phyloP scores from a whole-genome alignment of 2,329 filamentous ascomycete species.

The Paramyrothecium roridum region DNA sequence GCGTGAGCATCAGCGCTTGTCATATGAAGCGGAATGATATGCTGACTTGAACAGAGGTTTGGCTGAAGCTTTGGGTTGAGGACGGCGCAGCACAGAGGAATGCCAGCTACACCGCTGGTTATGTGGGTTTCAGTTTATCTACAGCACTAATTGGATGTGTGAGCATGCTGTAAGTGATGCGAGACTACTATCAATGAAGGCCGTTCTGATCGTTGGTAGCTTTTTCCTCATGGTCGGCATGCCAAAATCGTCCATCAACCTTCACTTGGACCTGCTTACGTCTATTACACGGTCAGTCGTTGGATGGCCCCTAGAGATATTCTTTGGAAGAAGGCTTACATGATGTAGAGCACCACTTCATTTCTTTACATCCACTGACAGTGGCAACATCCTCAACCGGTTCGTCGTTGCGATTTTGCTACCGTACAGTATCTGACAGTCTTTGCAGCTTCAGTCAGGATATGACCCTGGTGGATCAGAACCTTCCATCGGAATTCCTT shows the following conservation, averaged over 20 bases:
- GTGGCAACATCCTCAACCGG: constrained; percentile 30
- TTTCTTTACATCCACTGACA: constrained; percentile 30
- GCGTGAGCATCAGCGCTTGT: constrained; percentile 12
- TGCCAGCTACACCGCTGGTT: constrained; percentile 16
- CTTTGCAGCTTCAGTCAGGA: constrained; percentile 30
- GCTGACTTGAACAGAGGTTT: constrained; percentile 14
- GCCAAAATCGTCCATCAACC: constrained; percentile 16
- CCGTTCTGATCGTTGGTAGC: constrained; percentile 3
- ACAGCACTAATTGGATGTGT: constrained; percentile 9
- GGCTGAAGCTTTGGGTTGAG: constrained; percentile 22
- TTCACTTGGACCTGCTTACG: constrained; percentile 16
- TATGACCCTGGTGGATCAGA: constrained; percentile 31
- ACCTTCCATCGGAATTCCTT: constrained; percentile 22
- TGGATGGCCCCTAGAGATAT: no score
- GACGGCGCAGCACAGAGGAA: constrained; percentile 13
- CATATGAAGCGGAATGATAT: background rate
- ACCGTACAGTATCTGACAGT: no score
- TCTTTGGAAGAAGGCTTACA: no score
- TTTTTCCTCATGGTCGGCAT: constrained; percentile 20
- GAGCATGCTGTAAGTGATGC: constrained; percentile 7
- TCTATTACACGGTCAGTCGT: constrained; percentile 10
- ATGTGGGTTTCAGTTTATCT: constrained; percentile 14
- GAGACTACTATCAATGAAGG: no score
- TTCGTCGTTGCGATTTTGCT: no score
- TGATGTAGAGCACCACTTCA: no score